Percentiles rank a stretch among this genome's conserved stretches.
phyloP scores from a whole-genome alignment of 2,329 filamentous ascomycete species.

The Xylariaceae sp. region DNA sequence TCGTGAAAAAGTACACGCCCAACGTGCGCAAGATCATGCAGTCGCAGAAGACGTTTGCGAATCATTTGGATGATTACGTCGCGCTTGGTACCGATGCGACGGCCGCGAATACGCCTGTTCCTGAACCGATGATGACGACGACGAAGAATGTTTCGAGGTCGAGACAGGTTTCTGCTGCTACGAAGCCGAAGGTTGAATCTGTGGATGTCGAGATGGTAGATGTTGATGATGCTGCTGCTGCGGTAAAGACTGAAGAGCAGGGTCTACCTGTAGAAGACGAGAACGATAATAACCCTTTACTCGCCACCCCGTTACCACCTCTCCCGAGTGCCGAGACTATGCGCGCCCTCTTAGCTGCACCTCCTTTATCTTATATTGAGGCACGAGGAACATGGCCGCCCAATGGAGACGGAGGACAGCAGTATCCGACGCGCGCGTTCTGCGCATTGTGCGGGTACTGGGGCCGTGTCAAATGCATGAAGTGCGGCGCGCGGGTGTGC shows the following conservation, averaged over 20 bases:
- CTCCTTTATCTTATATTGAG: constrained; percentile 64
- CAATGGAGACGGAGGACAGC: not conserved
- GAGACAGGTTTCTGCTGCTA: constrained; percentile 1
- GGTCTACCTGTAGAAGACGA: constrained; percentile 19
- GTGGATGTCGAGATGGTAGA: constrained; percentile 40
- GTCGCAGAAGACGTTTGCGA: constrained; percentile 77
- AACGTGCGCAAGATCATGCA: constrained; percentile 72
- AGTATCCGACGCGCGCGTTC: constrained; percentile 59
- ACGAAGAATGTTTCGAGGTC: not conserved
- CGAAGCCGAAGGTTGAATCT: constrained; percentile 2
- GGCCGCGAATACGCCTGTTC: not conserved
- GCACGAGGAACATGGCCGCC: constrained; percentile 46
- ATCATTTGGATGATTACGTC: constrained; percentile 75
- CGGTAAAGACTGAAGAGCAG: not conserved
- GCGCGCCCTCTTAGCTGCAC: constrained; percentile 55
- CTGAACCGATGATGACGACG: not conserved
- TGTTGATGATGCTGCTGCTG: constrained; percentile 16
- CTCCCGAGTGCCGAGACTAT: constrained; percentile 58
- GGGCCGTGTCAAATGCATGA: constrained; percentile 69
- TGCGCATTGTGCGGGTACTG: constrained; percentile 80
- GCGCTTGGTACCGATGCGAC: constrained; percentile 40
- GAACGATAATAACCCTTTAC: constrained; percentile 50
- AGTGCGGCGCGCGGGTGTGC: constrained; percentile 74
- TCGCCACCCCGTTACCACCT: constrained; percentile 53
- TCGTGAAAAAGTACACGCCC: constrained; percentile 54